Conservation (phyloP, 2,329 filamentous ascomycete species). For the Fonsecaea erecta region DNA sequence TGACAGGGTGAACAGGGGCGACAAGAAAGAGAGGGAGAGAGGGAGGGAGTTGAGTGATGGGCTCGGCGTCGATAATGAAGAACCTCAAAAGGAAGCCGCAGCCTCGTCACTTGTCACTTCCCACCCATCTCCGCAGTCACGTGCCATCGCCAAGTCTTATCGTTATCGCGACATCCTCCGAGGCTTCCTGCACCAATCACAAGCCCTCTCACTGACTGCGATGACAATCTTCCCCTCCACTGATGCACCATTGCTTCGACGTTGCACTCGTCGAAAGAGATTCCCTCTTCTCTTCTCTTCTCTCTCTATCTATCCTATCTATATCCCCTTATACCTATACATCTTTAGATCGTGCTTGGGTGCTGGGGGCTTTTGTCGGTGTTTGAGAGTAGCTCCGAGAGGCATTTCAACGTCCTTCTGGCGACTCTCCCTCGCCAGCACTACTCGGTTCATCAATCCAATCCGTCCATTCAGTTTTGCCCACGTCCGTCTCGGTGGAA, state of each 20-base stretch:
- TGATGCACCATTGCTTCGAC: neutral
- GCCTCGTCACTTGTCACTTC: too few relatives aligned
- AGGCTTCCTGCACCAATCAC: neutral
- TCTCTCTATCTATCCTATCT: neutral
- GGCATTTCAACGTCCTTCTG: neutral
- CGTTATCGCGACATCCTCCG: constrained; percentile 4
- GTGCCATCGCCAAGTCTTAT: constrained; percentile 1
- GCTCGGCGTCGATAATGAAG: neutral
- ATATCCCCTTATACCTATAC: neutral
- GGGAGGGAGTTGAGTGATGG: neutral
- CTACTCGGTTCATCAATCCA: neutral
- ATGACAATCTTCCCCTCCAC: too few relatives aligned
- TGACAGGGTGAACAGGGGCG: too few relatives aligned
- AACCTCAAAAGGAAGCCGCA: neutral
- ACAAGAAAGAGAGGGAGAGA: neutral
- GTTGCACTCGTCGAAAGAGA: neutral
- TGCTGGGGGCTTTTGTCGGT: neutral
- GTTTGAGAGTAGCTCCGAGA: neutral
- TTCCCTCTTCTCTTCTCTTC: neutral
- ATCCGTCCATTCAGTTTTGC: too few relatives aligned
- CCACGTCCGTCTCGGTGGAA: neutral
- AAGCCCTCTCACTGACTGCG: neutral
- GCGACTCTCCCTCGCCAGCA: neutral
- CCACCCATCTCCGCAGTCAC: constrained; percentile 1
- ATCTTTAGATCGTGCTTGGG: neutral